Evolutionary conservation across 345 rosid genomes (phyloP).

Genomic region (Noccaea bulbosa): DNA sequence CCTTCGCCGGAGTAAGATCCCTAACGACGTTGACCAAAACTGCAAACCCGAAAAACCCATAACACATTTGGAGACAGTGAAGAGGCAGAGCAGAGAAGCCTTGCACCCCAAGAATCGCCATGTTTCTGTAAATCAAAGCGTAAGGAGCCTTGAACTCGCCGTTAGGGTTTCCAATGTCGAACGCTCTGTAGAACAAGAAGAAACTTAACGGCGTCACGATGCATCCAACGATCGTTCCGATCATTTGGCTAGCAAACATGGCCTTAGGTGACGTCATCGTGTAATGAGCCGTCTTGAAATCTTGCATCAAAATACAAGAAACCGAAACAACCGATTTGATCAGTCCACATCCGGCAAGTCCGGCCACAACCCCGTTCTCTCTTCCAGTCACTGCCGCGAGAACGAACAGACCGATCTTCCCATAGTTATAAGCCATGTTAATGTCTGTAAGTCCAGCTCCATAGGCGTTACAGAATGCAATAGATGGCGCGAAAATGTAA

Average conservation of each 20-base stretch:
- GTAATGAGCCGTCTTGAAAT: constrained; percentile 85
- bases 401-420: constrained; percentile 84
- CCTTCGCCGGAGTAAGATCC: constrained; percentile 60
- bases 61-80: constrained; percentile 51
- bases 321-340: constrained; percentile 87
- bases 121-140: constrained; percentile 82
- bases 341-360: constrained; percentile 88
- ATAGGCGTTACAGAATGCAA: constrained; percentile 91
- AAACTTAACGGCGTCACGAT: constrained; percentile 76
- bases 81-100: constrained; percentile 50
- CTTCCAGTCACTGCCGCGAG: constrained; percentile 79
- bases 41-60: constrained; percentile 79
- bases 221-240: constrained; percentile 82
- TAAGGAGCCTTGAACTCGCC: constrained; percentile 93
- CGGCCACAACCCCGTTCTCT: constrained; percentile 81
- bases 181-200: constrained; percentile 87
- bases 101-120: constrained; percentile 51
- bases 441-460: constrained; percentile 96
- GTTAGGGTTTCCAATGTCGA: constrained; percentile 84
- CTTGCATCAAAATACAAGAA: constrained; percentile 92
- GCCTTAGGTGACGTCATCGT: constrained; percentile 86
- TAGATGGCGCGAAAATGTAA: constrained; percentile 81
- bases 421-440: constrained; percentile 98
- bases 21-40: constrained; percentile 64
- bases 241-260: constrained; percentile 82